Conservation (phyloP, 306 rosid species). For the Prunus mume region DNA sequence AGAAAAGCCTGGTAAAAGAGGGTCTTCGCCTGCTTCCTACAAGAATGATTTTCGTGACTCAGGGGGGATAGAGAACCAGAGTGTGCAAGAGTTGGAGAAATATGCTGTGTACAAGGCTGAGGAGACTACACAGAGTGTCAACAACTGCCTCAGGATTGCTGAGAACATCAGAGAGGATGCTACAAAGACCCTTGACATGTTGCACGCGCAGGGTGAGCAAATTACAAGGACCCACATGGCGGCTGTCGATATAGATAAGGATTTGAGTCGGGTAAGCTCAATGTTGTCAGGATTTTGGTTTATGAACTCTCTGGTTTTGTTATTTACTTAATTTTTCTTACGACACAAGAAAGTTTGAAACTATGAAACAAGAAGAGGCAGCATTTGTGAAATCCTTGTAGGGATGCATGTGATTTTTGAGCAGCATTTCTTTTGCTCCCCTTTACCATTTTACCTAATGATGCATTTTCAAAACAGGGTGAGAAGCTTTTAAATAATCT, state of each 20-base stretch:
- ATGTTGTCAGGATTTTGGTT: neutral
- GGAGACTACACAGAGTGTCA: slow-evolving; percentile 73
- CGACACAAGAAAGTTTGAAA: neutral
- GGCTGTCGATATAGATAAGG: slow-evolving; percentile 79
- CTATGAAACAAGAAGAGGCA: neutral
- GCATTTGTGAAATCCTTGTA: no score
- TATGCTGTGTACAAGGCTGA: slow-evolving; percentile 72
- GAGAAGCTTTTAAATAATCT: slow-evolving; percentile 91
- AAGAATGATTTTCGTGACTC: no score
- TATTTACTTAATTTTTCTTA: neutral
- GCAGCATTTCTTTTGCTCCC: neutral
- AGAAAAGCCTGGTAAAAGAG: slow-evolving; percentile 24
- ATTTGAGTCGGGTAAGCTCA: slow-evolving; percentile 63
- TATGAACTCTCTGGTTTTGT: neutral
- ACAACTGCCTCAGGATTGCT: slow-evolving; percentile 76
- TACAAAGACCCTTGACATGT: slow-evolving; percentile 73
- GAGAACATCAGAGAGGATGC: slow-evolving; percentile 81
- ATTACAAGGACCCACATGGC: slow-evolving; percentile 78
- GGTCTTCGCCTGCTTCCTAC: no score
- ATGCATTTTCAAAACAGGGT: slow-evolving; percentile 46
- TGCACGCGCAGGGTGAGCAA: slow-evolving; percentile 94
- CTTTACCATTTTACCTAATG: neutral
- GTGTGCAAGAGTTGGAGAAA: slow-evolving; percentile 71
- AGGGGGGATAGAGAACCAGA: slow-evolving; percentile 47
- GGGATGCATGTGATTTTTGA: neutral